Base-by-base conservation (phyloP, 768 basidiomycete species). In the Xerocomellus intermedius region DNA sequence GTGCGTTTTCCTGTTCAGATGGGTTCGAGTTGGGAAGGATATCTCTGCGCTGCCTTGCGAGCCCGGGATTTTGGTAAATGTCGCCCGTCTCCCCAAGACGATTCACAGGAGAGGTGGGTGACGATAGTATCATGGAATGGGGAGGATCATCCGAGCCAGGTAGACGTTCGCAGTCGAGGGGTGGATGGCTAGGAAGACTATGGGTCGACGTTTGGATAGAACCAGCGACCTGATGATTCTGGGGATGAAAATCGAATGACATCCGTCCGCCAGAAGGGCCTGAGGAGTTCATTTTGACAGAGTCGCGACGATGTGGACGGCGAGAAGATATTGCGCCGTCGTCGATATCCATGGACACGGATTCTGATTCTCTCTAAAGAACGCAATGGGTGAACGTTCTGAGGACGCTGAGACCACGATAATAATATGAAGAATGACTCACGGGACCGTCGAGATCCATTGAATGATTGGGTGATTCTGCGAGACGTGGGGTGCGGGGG, bases 371-470 rank as follows among this genome's bases (percentile, higher is more conserved):
- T 52, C 19, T 43, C 64, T 65, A 46, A 39, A 48, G 19, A 42
- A 55, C 1, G 21, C 24, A 17, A 24, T 17, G 26, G n/a, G 14
- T 13, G 13, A 22, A 8, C 21, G 19, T n/a, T 39, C 32, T 54
- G 16, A 58, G 53, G 47, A 57, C 28, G 14, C 28, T 19, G 38
- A 38, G 2, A 32, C n/a, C 4, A 17, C 38, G 36, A 28, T 13
- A 35, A 38, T 14, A 8, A 14, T 28, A 30, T 30, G 24, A 32
- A 30, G 19, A 42, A 41, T 9, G 6, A 59, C 64, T 65, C 55
- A 65, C 64, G 19, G 36, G 50, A 45, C 51, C 24, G 45, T 54
- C 58, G 8, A 33, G 44, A 46, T 54, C 41, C 65, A 67, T 67
- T 10, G 53, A 42, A 19, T 12, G n/a, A 33, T 19, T 21, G 10